phyloP scores from a whole-genome alignment of 2,329 filamentous ascomycete genomes.

The Lasiodiplodia sp. region DNA sequence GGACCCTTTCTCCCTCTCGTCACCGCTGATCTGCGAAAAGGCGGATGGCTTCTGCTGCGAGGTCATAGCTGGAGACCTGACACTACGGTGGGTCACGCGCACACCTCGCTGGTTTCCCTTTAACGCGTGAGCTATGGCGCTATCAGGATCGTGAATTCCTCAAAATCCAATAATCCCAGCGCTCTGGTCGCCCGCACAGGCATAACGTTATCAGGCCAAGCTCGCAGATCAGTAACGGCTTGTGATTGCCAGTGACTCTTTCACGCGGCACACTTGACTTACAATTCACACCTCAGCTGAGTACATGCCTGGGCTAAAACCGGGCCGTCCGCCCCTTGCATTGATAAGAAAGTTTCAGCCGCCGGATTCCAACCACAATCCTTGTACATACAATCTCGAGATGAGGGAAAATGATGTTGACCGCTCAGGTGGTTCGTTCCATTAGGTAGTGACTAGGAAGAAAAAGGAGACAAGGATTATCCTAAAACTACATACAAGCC shows the following conservation, averaged over 20 bases:
- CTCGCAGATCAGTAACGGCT: neutral
- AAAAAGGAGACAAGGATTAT: neutral
- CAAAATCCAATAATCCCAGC: neutral
- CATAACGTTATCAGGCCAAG: neutral
- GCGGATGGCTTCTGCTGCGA: no score
- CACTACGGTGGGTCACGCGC: neutral
- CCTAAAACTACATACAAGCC: neutral
- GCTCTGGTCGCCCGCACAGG: neutral
- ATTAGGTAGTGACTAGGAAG: no score
- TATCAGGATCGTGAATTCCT: neutral
- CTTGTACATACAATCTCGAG: no score
- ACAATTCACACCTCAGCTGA: no score
- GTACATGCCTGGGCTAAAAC: no score
- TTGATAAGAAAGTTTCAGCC: neutral
- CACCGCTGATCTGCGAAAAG: constrained; percentile 1
- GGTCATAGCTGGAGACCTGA: no score
- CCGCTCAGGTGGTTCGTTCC: no score
- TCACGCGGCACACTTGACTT: neutral
- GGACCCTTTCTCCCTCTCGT: neutral
- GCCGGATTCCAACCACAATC: no score
- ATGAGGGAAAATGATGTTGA: no score
- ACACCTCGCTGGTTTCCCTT: neutral
- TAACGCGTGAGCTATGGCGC: neutral
- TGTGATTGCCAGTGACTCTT: neutral
- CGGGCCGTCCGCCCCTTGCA: no score